These are phyloP conservation scores for Yamadazyma nakazawae DNA, from an alignment of 805 yeast genomes.

Conservation along the genomic window DNA sequence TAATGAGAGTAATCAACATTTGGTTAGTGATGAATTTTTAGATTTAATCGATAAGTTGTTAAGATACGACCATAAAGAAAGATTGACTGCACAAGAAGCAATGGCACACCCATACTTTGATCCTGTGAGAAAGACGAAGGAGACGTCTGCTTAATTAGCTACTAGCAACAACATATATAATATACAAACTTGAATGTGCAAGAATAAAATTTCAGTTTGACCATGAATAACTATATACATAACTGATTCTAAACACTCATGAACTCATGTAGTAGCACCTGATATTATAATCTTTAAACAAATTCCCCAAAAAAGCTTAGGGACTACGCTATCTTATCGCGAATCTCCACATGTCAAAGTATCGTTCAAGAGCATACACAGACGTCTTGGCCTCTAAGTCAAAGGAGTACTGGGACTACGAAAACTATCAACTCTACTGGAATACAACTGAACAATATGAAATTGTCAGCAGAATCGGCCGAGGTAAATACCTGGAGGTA, in stretches of 20 bases:
- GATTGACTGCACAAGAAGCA: slow-evolving; percentile 87
- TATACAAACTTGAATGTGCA: too few relatives aligned
- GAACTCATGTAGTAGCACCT: too few relatives aligned
- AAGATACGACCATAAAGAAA: slow-evolving; percentile 81
- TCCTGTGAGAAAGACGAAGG: slow-evolving; percentile 15
- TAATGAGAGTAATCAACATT: slow-evolving; percentile 49
- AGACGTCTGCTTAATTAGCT: too few relatives aligned
- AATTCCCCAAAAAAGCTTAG: too few relatives aligned
- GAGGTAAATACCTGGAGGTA: slow-evolving; percentile 95
- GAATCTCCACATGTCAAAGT: slow-evolving; percentile 4
- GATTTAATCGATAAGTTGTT: slow-evolving; percentile 72
- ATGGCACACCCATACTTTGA: slow-evolving; percentile 69
- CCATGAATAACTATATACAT: too few relatives aligned
- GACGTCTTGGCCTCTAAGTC: slow-evolving; percentile 69
- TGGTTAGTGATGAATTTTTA: slow-evolving; percentile 53
- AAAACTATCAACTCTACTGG: slow-evolving; percentile 48
- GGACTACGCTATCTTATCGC: background rate
- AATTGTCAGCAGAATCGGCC: slow-evolving; percentile 77
- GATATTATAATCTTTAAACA: too few relatives aligned
- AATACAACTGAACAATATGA: slow-evolving; percentile 56
- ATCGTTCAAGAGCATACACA: slow-evolving; percentile 57
- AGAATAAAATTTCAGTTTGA: too few relatives aligned
- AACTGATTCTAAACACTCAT: too few relatives aligned
- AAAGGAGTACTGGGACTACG: slow-evolving; percentile 83
- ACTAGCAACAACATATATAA: too few relatives aligned